Evolutionary conservation across 176 grass and related monocot species (phyloP).

Genomic region (Oryza meridionalis): DNA sequence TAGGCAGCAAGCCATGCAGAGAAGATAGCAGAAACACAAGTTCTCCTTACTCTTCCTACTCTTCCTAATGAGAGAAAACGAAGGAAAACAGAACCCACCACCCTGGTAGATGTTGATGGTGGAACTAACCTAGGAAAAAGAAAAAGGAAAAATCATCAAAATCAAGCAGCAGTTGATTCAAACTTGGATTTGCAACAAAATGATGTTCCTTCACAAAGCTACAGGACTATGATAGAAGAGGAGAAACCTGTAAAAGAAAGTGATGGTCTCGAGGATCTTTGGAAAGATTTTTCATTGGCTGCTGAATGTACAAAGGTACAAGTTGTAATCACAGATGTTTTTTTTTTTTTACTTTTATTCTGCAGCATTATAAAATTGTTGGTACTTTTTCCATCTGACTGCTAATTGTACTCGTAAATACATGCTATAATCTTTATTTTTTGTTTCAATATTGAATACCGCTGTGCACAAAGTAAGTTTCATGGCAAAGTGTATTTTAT

Average conservation of each 20-base stretch:
- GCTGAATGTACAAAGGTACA: slow-evolving; percentile 86
- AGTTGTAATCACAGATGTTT: slow-evolving; percentile 18
- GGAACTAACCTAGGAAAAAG: slow-evolving; percentile 35
- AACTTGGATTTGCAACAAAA: neutral
- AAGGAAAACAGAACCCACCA: slow-evolving; percentile 35
- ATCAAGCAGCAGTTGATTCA: slow-evolving; percentile 26
- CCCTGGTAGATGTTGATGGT: slow-evolving; percentile 32
- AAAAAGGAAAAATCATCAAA: slow-evolving; percentile 39
- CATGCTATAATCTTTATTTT: neutral
- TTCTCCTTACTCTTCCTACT: slow-evolving; percentile 33
- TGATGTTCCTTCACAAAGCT: slow-evolving; percentile 34
- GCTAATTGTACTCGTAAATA: slow-evolving; percentile 28
- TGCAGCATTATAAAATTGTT: slow-evolving; percentile 4
- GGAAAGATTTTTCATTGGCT: slow-evolving; percentile 89
- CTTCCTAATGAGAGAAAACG: slow-evolving; percentile 52
- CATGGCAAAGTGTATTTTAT: neutral
- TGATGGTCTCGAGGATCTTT: slow-evolving; percentile 88
- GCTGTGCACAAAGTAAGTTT: slow-evolving; percentile 17
- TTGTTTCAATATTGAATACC: slow-evolving; percentile 25
- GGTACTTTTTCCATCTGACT: slow-evolving; percentile 28
- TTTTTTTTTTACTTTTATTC: slow-evolving; percentile 14
- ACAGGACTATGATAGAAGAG: slow-evolving; percentile 46
- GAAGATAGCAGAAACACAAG: slow-evolving; percentile 59
- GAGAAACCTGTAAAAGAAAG: slow-evolving; percentile 51
- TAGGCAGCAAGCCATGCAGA: slow-evolving; percentile 64